phyloP scores from a whole-genome alignment of 106 monocot species.

The Allium cepa region DNA sequence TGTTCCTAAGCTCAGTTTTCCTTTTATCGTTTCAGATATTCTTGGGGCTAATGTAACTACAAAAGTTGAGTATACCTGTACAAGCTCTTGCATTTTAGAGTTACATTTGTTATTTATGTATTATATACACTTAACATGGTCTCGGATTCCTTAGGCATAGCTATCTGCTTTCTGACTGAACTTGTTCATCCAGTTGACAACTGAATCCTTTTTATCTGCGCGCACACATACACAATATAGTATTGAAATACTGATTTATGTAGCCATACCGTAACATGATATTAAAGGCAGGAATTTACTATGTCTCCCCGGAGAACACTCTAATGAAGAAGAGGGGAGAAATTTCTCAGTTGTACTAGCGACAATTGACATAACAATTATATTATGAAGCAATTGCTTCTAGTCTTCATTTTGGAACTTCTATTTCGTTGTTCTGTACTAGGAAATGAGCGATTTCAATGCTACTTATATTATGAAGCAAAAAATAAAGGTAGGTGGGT shows the following conservation, averaged over 20 bases:
- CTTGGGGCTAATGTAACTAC: constrained; percentile 23
- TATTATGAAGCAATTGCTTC: too few relatives aligned
- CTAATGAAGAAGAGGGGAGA: neutral
- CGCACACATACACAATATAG: neutral
- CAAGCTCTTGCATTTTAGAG: neutral
- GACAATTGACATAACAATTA: too few relatives aligned
- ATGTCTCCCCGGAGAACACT: constrained; percentile 4
- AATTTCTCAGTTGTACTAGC: neutral
- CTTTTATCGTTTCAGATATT: neutral
- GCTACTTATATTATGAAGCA: too few relatives aligned
- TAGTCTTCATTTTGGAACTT: constrained; percentile 1
- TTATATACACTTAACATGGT: neutral
- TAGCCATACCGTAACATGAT: neutral
- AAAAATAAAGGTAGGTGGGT: too few relatives aligned
- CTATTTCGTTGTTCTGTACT: neutral
- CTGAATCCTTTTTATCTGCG: constrained; percentile 14
- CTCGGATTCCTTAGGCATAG: constrained; percentile 7
- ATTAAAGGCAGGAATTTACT: constrained; percentile 5
- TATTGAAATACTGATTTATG: neutral
- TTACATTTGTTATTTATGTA: neutral
- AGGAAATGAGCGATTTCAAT: too few relatives aligned
- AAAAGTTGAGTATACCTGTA: too few relatives aligned
- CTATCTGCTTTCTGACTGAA: constrained; percentile 10
- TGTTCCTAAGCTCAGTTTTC: too few relatives aligned
- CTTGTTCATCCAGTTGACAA: constrained; percentile 10